Evolutionary conservation across 148 eudicot genomes (phyloP).

Genomic region (Camellia lanceoleosa): DNA sequence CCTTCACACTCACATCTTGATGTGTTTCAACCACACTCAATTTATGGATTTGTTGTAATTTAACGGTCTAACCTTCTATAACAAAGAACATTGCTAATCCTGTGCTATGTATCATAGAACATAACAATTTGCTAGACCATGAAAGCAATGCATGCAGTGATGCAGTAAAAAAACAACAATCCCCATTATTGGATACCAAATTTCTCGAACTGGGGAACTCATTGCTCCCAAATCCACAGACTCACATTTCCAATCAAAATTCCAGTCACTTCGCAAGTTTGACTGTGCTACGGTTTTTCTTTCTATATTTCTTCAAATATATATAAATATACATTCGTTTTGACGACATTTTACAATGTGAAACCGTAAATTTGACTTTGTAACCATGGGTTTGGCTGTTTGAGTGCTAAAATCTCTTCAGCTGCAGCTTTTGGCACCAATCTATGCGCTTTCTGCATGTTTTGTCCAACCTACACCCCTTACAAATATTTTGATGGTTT

Average conservation of each 20-base stretch:
- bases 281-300: neutral
- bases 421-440: neutral
- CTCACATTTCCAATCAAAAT: too few relatives aligned
- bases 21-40: neutral
- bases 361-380: neutral
- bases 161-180: neutral
- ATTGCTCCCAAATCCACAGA: neutral
- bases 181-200: neutral
- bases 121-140: neutral
- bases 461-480: neutral
- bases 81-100: neutral
- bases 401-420: neutral
- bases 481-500: neutral
- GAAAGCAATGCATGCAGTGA: neutral
- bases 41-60: neutral
- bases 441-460: neutral
- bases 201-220: neutral
- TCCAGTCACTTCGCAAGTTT: too few relatives aligned
- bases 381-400: neutral
- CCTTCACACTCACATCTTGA: neutral
- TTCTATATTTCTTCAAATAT: neutral
- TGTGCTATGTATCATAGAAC: neutral
- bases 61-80: neutral
- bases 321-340: neutral
- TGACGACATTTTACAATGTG: neutral